Evolutionary conservation across 208 protist genomes (phyloP).

Genomic region (Herpetomonas tarakana): DNA sequence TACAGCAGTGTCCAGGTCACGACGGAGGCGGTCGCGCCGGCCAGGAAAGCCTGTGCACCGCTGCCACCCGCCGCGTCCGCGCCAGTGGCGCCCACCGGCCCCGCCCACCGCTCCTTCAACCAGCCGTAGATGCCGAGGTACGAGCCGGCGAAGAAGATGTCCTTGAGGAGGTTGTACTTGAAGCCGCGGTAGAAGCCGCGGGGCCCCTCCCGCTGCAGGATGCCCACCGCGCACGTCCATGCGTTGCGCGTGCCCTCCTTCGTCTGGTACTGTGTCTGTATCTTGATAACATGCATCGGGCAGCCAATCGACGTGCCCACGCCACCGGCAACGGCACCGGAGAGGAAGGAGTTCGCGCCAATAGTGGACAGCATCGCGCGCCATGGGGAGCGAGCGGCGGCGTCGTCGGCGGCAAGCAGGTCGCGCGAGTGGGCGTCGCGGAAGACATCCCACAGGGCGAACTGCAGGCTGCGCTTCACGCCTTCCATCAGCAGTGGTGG

Average conservation of each 20-base stretch:
- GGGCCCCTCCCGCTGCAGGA: constrained; percentile 53
- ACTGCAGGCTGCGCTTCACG: constrained; percentile 83
- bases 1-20: constrained; percentile 75
- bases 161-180: constrained; percentile 64
- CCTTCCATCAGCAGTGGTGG: constrained; percentile 82
- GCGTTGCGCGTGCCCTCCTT: constrained; percentile 48
- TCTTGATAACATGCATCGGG: constrained; percentile 88
- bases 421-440: constrained; percentile 8
- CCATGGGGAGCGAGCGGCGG: not conserved
- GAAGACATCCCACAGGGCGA: constrained; percentile 77
- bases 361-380: constrained; percentile 14
- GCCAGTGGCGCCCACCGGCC: not conserved
- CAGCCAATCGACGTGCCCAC: constrained; percentile 85
- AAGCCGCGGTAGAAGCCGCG: constrained; percentile 80
- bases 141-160: constrained; percentile 65
- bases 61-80: constrained; percentile 1
- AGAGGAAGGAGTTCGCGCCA: constrained; percentile 46
- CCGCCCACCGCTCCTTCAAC: not conserved
- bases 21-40: constrained; percentile 62
- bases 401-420: not conserved
- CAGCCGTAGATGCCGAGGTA: constrained; percentile 78
- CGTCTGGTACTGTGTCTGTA: constrained; percentile 80
- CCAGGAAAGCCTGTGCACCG: constrained; percentile 37
- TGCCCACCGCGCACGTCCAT: constrained; percentile 66
- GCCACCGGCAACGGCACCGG: constrained; percentile 74